Base-by-base conservation (phyloP, 805 yeast species). In the Teunomyces stri region DNA sequence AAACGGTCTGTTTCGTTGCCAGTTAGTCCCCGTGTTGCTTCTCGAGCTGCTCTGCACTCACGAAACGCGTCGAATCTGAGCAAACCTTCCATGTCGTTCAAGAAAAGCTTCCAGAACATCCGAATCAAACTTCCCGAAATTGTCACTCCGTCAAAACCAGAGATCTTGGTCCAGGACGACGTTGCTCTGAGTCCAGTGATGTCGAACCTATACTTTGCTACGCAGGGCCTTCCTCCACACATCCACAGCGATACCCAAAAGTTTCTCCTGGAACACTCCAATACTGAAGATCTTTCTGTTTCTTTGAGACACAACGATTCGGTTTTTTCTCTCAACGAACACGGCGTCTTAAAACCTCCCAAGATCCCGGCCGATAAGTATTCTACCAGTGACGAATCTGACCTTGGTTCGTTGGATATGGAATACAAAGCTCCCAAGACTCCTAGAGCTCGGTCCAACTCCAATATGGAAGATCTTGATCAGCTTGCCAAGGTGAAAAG, bases 171-270 rank as follows among this genome's bases (percentile, higher is more conserved):
- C 38, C 15, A 10, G 16, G 29, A 29, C 31, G 22, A 11, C 16
- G 31, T n/a, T 9, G 39, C 46, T 7, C 39, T 45, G 15, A 66
- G 67, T 40, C 65, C 65, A 1, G 63, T 65, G 18, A 60, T 66
- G 18, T 64, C 71, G 12, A 79, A 74, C 57, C 76, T 79, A 20
- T 80, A 81, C 58, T 80, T 80, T 61, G 76, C 75, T 4, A 80
- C 76, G 54, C 85, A 80, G 53, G 85, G 85, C 0, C 59, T 76
- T 7, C 84, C 85, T 3, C 82, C 81, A 2, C 85, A 80, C 53
- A 46, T 71, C 65, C 43, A 56, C 46, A 44, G 52, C 49, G 30
- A 49, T 15, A 9, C 48, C 33, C 28, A 47, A 41, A 41, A 43
- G 30, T 42, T 34, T 5, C 43, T 43, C 37, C 43, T 50, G 30